These are phyloP conservation scores for Aureobasidium sp. DNA, from an alignment of 2,329 filamentous ascomycete species.

Conservation along the genomic window DNA sequence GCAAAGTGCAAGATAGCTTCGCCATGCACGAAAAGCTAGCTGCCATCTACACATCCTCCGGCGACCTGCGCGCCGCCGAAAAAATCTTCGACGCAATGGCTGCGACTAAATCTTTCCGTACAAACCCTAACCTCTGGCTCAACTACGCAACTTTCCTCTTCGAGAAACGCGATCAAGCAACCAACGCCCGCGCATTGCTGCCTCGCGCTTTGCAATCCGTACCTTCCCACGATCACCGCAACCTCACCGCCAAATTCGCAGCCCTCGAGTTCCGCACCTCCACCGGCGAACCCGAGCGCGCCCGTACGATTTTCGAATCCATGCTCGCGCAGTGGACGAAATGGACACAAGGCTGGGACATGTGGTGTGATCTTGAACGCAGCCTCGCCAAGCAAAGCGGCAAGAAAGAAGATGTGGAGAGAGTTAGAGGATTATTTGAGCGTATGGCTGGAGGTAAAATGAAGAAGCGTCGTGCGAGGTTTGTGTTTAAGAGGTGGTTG, in stretches of 20 bases:
- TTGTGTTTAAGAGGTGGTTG: constrained; percentile 87
- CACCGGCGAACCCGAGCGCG: constrained; percentile 78
- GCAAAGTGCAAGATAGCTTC: constrained; percentile 85
- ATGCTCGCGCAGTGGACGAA: constrained; percentile 78
- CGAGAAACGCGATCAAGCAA: constrained; percentile 58
- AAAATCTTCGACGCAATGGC: constrained; percentile 75
- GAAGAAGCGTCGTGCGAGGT: constrained; percentile 74
- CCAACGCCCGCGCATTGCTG: constrained; percentile 69
- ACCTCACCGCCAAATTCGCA: constrained; percentile 78
- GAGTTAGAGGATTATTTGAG: constrained; percentile 58
- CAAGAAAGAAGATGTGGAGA: constrained; percentile 51
- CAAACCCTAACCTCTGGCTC: constrained; percentile 72
- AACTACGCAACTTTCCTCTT: constrained; percentile 95
- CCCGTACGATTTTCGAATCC: constrained; percentile 88
- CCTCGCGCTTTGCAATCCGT: constrained; percentile 79
- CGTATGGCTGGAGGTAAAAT: constrained; percentile 56
- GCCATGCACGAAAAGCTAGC: constrained; percentile 83
- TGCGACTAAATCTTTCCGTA: constrained; percentile 75
- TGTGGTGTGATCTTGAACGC: constrained; percentile 75
- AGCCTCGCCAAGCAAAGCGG: constrained; percentile 40
- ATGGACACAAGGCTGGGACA: constrained; percentile 86
- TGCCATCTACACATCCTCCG: constrained; percentile 90
- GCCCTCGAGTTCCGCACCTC: constrained; percentile 73
- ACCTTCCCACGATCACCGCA: constrained; percentile 57
- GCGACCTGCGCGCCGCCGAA: constrained; percentile 79